Conservation (phyloP, 345 rosid genomes). For the Clausena lansium region DNA sequence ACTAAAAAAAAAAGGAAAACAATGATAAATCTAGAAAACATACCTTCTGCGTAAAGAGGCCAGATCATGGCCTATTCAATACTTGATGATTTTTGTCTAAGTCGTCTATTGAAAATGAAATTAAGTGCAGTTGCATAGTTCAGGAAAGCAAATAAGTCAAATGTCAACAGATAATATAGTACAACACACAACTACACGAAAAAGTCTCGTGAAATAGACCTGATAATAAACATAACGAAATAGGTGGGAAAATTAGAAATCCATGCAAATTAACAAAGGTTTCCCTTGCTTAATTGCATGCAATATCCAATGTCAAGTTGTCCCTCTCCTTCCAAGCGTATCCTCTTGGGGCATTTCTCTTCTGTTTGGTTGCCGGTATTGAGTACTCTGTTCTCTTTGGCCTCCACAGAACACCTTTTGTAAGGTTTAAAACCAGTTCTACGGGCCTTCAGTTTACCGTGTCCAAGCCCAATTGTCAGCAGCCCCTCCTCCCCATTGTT, state of each 20-base stretch:
- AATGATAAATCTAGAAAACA: neutral
- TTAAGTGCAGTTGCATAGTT: slow-evolving; percentile 31
- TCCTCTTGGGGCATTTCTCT: slow-evolving; percentile 77
- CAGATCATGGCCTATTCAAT: slow-evolving; percentile 8
- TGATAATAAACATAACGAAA: slow-evolving; percentile 29
- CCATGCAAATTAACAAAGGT: slow-evolving; percentile 30
- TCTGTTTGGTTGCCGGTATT: slow-evolving; percentile 49
- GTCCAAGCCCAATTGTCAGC: slow-evolving; percentile 54
- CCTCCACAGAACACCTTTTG: slow-evolving; percentile 85
- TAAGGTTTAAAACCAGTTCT: slow-evolving; percentile 91
- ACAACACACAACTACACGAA: slow-evolving; percentile 37
- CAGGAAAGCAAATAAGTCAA: slow-evolving; percentile 26
- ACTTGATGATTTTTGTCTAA: slow-evolving; percentile 25
- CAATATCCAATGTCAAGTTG: slow-evolving; percentile 39
- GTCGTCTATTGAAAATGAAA: slow-evolving; percentile 13
- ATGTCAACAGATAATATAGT: slow-evolving; percentile 34
- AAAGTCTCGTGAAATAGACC: slow-evolving; percentile 41
- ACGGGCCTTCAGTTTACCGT: slow-evolving; percentile 49
- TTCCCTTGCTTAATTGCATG: slow-evolving; percentile 33
- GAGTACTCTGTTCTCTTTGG: slow-evolving; percentile 50
- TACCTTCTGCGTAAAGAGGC: neutral
- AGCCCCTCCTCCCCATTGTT: slow-evolving; percentile 39
- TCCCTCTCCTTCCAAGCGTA: slow-evolving; percentile 71
- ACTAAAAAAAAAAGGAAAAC: too few relatives aligned
- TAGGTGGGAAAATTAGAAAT: slow-evolving; percentile 18